Percentiles rank a stretch among this genome's conserved stretches.
Evolutionary conservation across 116 monocot genomes (phyloP).

Genomic region (Cymodocea nodosa): DNA sequence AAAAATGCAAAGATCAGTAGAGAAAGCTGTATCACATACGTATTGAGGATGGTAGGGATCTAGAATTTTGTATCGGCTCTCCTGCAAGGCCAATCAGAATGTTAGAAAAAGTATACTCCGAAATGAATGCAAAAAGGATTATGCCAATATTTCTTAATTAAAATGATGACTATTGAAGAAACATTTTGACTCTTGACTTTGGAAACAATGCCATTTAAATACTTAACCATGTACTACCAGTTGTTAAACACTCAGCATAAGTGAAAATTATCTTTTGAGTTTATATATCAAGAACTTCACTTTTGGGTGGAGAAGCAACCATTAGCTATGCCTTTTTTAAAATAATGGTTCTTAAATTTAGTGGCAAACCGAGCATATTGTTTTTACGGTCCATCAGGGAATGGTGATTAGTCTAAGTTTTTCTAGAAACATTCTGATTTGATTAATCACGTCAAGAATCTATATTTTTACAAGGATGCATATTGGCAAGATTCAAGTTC

Average conservation of each 20-base stretch:
- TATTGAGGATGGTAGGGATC: constrained; percentile 6
- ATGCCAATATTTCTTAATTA: too few species aligned
- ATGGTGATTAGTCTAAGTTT: neutral
- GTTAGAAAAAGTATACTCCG: too few species aligned
- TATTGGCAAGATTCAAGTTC: too few species aligned
- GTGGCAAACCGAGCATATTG: too few species aligned
- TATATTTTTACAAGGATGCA: too few species aligned
- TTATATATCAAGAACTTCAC: neutral
- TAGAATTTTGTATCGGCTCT: constrained; percentile 10
- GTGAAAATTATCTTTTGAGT: neutral
- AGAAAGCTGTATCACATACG: constrained; percentile 5
- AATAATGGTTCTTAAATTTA: too few species aligned
- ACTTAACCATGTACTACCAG: neutral
- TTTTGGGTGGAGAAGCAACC: neutral
- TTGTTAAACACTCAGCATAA: neutral
- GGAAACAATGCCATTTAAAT: neutral
- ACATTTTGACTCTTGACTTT: too few species aligned
- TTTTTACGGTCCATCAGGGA: neutral
- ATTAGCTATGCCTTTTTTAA: neutral
- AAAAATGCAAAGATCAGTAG: neutral
- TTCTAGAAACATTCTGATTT: neutral
- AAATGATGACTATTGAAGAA: too few species aligned
- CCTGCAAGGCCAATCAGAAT: constrained; percentile 3
- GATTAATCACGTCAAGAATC: neutral
- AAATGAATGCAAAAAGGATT: neutral